These are phyloP conservation scores for Trichoderma sp. DNA, from an alignment of 2,329 filamentous ascomycete genomes.

Conservation along the genomic window DNA sequence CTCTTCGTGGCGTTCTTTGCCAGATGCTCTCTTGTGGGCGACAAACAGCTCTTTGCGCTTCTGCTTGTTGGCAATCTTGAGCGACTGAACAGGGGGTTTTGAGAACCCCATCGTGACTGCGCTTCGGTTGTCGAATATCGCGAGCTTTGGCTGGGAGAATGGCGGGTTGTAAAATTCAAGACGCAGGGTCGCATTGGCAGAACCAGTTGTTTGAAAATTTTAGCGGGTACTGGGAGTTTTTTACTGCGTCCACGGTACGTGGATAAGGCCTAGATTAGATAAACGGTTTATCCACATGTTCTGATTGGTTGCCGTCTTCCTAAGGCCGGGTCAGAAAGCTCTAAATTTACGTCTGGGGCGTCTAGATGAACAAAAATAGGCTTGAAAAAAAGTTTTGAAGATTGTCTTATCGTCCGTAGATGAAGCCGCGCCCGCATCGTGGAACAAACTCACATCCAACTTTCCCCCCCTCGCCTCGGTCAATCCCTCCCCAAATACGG, in stretches of 20 bases:
- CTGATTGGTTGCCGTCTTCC: fast-evolving
- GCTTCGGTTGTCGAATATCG: conserved; percentile 11
- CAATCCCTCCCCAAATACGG: background rate
- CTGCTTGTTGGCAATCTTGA: conserved; percentile 71
- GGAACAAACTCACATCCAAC: conserved; percentile 15
- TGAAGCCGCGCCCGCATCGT: background rate
- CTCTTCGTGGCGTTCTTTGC: conserved; percentile 73
- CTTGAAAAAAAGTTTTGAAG: conserved; percentile 21
- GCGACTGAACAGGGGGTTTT: conserved; percentile 41
- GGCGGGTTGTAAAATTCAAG: conserved; percentile 19
- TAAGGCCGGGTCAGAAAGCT: background rate
- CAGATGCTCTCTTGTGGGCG: conserved; percentile 74
- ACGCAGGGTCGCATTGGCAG: background rate
- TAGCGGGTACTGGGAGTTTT: conserved; percentile 36
- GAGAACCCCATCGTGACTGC: conserved; percentile 37
- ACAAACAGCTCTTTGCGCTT: conserved; percentile 77
- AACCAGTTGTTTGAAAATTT: conserved; percentile 35
- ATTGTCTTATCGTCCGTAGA: background rate
- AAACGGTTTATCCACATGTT: fast-evolving
- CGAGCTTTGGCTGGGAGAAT: conserved; percentile 1
- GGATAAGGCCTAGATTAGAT: conserved; percentile 7
- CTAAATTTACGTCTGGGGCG: conserved; percentile 27
- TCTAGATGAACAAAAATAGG: conserved; percentile 30
- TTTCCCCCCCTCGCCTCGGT: background rate
- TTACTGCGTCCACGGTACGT: background rate